A percentile compares a stretch with the other conserved stretches of the same genome.
phyloP scores from a whole-genome alignment of 2,329 filamentous ascomycete genomes.

The Colletotrichum orbiculare region DNA sequence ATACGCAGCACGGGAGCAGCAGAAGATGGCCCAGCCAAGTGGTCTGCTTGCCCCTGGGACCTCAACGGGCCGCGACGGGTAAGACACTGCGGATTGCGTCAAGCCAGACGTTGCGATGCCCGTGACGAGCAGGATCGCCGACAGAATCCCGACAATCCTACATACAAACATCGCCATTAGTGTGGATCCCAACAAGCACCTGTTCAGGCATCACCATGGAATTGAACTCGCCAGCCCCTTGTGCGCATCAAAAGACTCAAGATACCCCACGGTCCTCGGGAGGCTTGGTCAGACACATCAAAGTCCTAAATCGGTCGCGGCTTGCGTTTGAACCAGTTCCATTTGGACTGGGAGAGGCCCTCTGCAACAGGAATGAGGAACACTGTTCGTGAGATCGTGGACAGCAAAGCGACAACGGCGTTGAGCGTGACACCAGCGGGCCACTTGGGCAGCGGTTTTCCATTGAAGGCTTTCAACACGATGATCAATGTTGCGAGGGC shows the following conservation, averaged over 20 bases:
- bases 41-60: neutral
- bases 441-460: slow-evolving; percentile 39
- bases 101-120: slow-evolving; percentile 35
- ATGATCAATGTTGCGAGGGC: slow-evolving; percentile 39
- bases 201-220: too few relatives aligned
- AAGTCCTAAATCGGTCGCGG: slow-evolving; percentile 35
- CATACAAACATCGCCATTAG: too few relatives aligned
- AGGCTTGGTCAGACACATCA: slow-evolving; percentile 35
- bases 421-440: slow-evolving; percentile 43
- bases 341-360: slow-evolving; percentile 40
- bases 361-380: slow-evolving; percentile 42
- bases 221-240: slow-evolving; percentile 6
- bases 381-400: slow-evolving; percentile 40
- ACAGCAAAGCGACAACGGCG: slow-evolving; percentile 42
- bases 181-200: too few relatives aligned
- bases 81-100: slow-evolving; percentile 35
- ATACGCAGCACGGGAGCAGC: too few relatives aligned
- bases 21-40: too few relatives aligned
- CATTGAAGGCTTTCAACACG: slow-evolving; percentile 35
- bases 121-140: slow-evolving; percentile 30
- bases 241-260: slow-evolving; percentile 27
- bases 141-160: slow-evolving; percentile 16
- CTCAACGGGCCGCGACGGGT: slow-evolving; percentile 8
- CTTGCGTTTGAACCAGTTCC: slow-evolving; percentile 35
- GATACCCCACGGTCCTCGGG: slow-evolving; percentile 37